Conservation (phyloP, 257 asterid genomes). For the Leptodermis oblonga region DNA sequence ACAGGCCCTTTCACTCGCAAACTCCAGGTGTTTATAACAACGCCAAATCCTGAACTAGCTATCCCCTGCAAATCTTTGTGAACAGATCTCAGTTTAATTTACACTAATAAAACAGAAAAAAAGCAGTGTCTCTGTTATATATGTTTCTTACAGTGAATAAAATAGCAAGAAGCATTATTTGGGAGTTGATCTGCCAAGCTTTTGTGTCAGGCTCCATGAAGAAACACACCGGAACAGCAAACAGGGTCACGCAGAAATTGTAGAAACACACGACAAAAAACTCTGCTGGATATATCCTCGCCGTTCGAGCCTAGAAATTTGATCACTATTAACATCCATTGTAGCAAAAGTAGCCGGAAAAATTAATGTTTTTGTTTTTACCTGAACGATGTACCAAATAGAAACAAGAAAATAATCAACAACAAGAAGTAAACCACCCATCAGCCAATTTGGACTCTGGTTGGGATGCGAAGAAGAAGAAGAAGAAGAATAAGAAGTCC, state of each 20-base stretch:
- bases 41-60: conserved; percentile 6
- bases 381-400: conserved; percentile 44
- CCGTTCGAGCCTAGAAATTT: conserved; percentile 14
- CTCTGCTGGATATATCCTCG: conserved; percentile 54
- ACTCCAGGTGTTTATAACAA: conserved; percentile 20
- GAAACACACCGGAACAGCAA: conserved; percentile 19
- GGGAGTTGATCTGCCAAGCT: conserved; percentile 20
- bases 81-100: too few species aligned
- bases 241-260: conserved; percentile 6
- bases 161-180: conserved; percentile 5
- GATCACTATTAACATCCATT: too few species aligned
- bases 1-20: conserved; percentile 23
- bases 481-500: too few species aligned
- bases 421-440: conserved; percentile 36
- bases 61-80: conserved; percentile 16
- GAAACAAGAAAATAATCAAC: conserved; percentile 22
- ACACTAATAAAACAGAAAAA: too few species aligned
- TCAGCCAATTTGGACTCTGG: conserved; percentile 25
- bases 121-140: too few species aligned
- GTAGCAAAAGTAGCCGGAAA: too few species aligned
- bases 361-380: too few species aligned
- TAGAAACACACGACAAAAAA: conserved; percentile 31
- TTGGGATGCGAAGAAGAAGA: not conserved
- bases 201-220: conserved; percentile 20
- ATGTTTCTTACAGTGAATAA: conserved; percentile 16